Conservation (phyloP, 169 alveolate species). For the Besnoitia besnoiti region DNA sequence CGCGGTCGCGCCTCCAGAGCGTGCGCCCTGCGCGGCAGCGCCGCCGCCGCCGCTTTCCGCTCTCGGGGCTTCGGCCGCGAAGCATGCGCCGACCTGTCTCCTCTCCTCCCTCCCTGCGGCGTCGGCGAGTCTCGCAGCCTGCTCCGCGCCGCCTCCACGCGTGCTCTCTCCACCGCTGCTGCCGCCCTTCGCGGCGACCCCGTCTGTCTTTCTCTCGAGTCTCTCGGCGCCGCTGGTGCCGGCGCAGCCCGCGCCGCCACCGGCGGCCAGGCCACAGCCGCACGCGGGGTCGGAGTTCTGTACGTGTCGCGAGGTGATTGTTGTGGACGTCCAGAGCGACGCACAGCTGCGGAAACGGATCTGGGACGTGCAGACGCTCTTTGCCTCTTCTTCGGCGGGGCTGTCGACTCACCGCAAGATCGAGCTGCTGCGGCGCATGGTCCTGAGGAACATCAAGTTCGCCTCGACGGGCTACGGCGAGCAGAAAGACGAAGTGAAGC, state of each 20-base stretch:
- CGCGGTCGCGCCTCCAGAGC: too few relatives aligned
- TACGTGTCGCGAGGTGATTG: conserved; percentile 45
- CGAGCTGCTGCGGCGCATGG: conserved; percentile 46
- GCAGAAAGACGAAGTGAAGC: conserved; percentile 5
- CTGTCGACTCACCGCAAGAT: background rate
- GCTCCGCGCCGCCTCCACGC: background rate
- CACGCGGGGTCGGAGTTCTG: conserved; percentile 47
- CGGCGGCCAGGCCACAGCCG: conserved; percentile 21
- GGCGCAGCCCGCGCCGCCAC: background rate
- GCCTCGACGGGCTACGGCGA: conserved; percentile 14
- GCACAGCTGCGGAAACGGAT: conserved; percentile 49
- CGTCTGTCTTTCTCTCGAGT: background rate
- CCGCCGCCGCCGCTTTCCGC: too few relatives aligned
- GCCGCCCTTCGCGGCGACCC: background rate
- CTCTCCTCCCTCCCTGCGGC: too few relatives aligned
- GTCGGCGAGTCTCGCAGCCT: too few relatives aligned
- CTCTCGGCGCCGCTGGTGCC: conserved; percentile 28
- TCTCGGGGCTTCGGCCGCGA: too few relatives aligned
- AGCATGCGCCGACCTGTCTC: background rate
- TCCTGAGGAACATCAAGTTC: background rate
- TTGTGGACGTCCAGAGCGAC: conserved; percentile 58
- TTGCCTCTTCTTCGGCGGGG: background rate
- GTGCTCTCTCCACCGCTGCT: background rate
- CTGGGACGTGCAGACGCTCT: conserved; percentile 47
- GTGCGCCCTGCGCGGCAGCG: too few relatives aligned